Evolutionary conservation across 805 yeast species (phyloP).

Genomic region (Wickerhamiella musiphila): DNA sequence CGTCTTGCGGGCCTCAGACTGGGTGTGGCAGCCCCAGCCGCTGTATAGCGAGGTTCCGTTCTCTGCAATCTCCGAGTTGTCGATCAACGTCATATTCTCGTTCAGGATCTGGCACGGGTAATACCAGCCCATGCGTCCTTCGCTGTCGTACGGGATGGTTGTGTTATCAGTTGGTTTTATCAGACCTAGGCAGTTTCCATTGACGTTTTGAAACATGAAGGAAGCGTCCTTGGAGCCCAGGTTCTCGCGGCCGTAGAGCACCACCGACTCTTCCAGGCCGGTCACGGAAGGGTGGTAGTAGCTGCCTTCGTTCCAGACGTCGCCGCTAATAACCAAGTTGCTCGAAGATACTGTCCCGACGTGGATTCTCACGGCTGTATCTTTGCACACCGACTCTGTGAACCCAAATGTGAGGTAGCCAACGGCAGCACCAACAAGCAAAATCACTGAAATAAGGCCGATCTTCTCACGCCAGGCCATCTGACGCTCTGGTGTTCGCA

Average conservation of each 20-base stretch:
- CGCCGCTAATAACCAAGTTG: constrained; percentile 62
- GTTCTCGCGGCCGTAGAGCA: constrained; percentile 66
- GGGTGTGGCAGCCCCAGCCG: constrained; percentile 89
- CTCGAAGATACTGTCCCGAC: constrained; percentile 42
- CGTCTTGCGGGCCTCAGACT: constrained; percentile 45
- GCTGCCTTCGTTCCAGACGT: constrained; percentile 51
- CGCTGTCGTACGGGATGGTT: constrained; percentile 47
- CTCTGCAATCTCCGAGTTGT: constrained; percentile 28
- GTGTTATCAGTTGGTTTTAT: constrained; percentile 53
- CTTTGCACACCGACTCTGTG: constrained; percentile 61
- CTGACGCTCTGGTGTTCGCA: constrained; percentile 64
- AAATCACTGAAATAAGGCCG: constrained; percentile 61
- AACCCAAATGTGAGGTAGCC: constrained; percentile 86
- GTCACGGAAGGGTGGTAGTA: constrained; percentile 69
- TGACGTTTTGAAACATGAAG: constrained; percentile 78
- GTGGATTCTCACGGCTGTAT: constrained; percentile 31
- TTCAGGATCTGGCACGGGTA: constrained; percentile 65
- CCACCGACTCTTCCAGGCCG: constrained; percentile 57
- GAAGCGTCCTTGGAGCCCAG: constrained; percentile 47
- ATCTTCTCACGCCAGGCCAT: constrained; percentile 96
- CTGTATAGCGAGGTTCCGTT: constrained; percentile 36
- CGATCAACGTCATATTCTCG: constrained; percentile 47
- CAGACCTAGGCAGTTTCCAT: constrained; percentile 73
- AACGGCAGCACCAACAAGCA: constrained; percentile 55
- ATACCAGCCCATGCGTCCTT: constrained; percentile 67